Conservation (phyloP, 108 stramenopile genomes). For the Conticribra guillardii region DNA sequence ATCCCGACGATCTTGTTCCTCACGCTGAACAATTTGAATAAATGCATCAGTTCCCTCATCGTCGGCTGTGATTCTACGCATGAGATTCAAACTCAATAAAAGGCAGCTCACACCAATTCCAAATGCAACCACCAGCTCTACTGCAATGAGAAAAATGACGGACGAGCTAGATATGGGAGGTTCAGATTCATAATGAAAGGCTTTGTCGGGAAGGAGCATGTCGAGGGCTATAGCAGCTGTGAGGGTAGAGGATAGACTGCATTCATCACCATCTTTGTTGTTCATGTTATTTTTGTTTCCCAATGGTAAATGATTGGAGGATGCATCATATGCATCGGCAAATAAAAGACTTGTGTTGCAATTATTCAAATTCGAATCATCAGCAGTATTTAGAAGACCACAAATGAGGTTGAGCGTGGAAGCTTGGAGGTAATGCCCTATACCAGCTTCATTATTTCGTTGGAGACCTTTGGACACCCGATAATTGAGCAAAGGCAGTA, state of each 20-base stretch:
- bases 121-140: slow-evolving; percentile 59
- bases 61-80: slow-evolving; percentile 42
- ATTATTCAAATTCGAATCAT: slow-evolving; percentile 34
- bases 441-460: slow-evolving; percentile 32
- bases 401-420: slow-evolving; percentile 52
- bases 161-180: slow-evolving; percentile 60
- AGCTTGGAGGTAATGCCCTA: slow-evolving; percentile 34
- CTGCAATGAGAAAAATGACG: slow-evolving; percentile 53
- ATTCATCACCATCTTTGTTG: too few relatives aligned
- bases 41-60: slow-evolving; percentile 52
- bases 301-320: slow-evolving; percentile 28
- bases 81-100: slow-evolving; percentile 52
- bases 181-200: slow-evolving; percentile 35
- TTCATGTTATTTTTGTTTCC: slow-evolving; percentile 8
- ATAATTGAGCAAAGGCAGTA: slow-evolving; percentile 45
- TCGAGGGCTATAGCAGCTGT: slow-evolving; percentile 60
- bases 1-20: slow-evolving; percentile 18
- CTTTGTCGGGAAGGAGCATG: slow-evolving; percentile 36
- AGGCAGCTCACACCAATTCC: slow-evolving; percentile 55
- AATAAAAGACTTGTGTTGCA: slow-evolving; percentile 35
- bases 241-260: slow-evolving; percentile 38
- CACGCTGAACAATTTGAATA: slow-evolving; percentile 24
- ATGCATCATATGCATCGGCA: slow-evolving; percentile 38
- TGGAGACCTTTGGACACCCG: slow-evolving; percentile 42
- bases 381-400: slow-evolving; percentile 33